Evolutionary conservation across 305 asterid genomes (phyloP).

Genomic region (Andrographis paniculata): DNA sequence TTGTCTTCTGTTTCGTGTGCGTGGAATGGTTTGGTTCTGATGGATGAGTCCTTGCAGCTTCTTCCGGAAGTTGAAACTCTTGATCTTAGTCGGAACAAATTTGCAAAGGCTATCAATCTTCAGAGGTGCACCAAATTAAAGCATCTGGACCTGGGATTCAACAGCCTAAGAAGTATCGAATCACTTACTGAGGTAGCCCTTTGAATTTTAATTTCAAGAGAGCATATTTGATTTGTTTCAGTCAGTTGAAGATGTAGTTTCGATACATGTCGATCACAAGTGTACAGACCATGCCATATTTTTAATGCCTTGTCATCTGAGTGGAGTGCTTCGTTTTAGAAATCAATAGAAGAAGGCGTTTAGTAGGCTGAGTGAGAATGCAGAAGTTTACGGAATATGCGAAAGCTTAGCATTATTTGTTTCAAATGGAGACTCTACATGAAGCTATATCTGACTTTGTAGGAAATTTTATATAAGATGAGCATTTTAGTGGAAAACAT

Average conservation of each 20-base stretch:
- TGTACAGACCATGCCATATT: not conserved
- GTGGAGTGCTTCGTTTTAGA: too few relatives aligned
- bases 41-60: slow-evolving; percentile 96
- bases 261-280: not conserved
- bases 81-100: slow-evolving; percentile 89
- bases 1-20: slow-evolving; percentile 87
- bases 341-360: not conserved
- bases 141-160: slow-evolving; percentile 85
- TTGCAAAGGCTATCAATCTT: slow-evolving; percentile 79
- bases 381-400: not conserved
- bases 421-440: too few relatives aligned
- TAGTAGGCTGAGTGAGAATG: not conserved
- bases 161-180: slow-evolving; percentile 69
- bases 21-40: slow-evolving; percentile 68
- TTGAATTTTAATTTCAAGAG: not conserved
- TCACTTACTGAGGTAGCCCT: slow-evolving; percentile 67
- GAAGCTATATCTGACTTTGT: too few relatives aligned
- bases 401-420: not conserved
- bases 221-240: not conserved
- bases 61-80: slow-evolving; percentile 85
- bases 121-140: slow-evolving; percentile 70
- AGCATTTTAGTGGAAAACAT: too few relatives aligned
- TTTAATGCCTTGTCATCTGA: too few relatives aligned
- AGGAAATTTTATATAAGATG: too few relatives aligned
- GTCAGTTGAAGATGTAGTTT: not conserved